Evolutionary conservation across 1,139 yeast genomes (phyloP).

Genomic region (Geotrichum aggregatum): DNA sequence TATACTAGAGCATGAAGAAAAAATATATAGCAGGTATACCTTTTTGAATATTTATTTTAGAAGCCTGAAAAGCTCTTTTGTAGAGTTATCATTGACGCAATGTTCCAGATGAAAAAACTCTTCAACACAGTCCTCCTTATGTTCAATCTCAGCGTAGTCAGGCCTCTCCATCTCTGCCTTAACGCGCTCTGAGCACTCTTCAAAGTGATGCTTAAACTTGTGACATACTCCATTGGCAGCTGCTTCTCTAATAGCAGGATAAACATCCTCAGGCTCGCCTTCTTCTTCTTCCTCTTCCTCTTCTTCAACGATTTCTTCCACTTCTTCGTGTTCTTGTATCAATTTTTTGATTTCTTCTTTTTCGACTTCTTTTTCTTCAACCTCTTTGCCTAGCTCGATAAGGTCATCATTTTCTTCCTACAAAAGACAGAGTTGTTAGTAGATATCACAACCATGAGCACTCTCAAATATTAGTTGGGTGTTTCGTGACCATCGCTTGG

Average conservation of each 20-base stretch:
- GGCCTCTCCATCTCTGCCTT: slow-evolving; percentile 79
- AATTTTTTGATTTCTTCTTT: too few species aligned
- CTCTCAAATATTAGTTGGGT: too few species aligned
- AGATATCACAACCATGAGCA: too few species aligned
- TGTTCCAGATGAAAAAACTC: slow-evolving; percentile 97
- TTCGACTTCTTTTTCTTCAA: too few species aligned
- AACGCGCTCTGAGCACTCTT: slow-evolving; percentile 93
- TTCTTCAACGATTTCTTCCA: slow-evolving; percentile 31
- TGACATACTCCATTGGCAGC: slow-evolving; percentile 64
- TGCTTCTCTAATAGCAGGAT: slow-evolving; percentile 35
- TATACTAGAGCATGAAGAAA: too few species aligned
- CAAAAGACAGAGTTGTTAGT: too few species aligned
- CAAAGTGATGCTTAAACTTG: slow-evolving; percentile 79
- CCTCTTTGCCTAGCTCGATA: too few species aligned
- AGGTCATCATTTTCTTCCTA: too few species aligned
- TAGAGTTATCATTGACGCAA: slow-evolving; percentile 87
- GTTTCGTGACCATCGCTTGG: too few species aligned
- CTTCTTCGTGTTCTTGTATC: too few species aligned
- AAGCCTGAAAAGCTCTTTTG: slow-evolving; percentile 70
- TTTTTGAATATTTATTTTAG: slow-evolving; percentile 20
- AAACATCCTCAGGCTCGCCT: slow-evolving; percentile 39
- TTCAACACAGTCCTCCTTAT: slow-evolving; percentile 95
- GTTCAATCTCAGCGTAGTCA: slow-evolving; percentile 69
- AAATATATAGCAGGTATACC: too few species aligned
- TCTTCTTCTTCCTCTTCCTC: slow-evolving; percentile 42